These are phyloP conservation scores for Hamigera avellanea DNA, from an alignment of 495 filamentous ascomycete species.

Conservation along the genomic window DNA sequence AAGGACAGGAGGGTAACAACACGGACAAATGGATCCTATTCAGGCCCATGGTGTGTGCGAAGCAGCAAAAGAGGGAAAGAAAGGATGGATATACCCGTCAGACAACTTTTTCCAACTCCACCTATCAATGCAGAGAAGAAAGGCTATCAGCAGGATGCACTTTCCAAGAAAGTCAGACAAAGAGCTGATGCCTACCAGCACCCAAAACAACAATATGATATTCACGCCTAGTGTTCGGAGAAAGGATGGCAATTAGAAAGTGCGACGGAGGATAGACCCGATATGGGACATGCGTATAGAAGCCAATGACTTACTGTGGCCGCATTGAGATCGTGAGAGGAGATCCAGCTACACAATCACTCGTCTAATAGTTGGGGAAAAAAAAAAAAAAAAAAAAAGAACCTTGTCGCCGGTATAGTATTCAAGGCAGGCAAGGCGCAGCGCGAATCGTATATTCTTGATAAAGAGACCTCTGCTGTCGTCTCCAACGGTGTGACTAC, in stretches of 20 bases:
- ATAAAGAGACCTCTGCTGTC: too few species aligned
- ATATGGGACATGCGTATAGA: not conserved
- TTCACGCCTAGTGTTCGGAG: conserved; percentile 46
- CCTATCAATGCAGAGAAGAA: conserved; percentile 39
- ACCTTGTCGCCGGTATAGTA: too few species aligned
- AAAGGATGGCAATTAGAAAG: conserved; percentile 13
- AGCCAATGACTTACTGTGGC: conserved; percentile 34
- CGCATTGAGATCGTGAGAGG: conserved; percentile 26
- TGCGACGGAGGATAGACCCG: conserved; percentile 1
- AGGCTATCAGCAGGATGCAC: conserved; percentile 4
- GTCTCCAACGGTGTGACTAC: too few species aligned
- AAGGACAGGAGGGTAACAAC: too few species aligned
- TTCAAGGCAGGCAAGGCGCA: too few species aligned
- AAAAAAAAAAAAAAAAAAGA: too few species aligned
- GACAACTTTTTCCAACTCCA: conserved; percentile 95
- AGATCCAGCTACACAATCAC: too few species aligned
- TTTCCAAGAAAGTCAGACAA: not conserved
- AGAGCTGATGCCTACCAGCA: conserved; percentile 49
- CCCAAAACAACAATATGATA: conserved; percentile 89
- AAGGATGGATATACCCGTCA: conserved; percentile 62
- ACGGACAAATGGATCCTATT: too few species aligned
- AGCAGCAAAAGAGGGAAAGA: not conserved
- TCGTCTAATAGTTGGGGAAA: too few species aligned
- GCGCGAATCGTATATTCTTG: too few species aligned
- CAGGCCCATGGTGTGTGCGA: too few species aligned